Evolutionary conservation across 2,329 filamentous ascomycete species (phyloP), one percentile per base, ranked within the genome.

Genomic region (Clonostachys sp.): DNA sequence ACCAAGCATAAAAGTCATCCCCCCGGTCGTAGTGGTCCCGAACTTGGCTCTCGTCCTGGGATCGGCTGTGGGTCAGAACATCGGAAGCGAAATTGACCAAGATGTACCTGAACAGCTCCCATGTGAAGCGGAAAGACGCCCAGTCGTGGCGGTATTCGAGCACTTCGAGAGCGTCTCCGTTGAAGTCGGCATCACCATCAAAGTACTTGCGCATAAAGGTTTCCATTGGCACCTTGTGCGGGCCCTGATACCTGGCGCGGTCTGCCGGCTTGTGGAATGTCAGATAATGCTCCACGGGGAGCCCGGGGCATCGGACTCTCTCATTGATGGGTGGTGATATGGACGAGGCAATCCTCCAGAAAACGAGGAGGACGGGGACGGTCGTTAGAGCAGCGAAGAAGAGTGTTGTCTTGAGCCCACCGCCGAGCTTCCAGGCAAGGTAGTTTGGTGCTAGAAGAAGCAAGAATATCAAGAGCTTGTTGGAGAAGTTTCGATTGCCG

Each of bases 151-250:
- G 80, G 75, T 94, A 94, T 71, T 97, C 94, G 69, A 97, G 73
- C 42, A 89, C 77, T 63, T 97, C 91, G 53, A 97, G 79, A 60
- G 79, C 82, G 70, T 97, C 94, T 49, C 91, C 91, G 68, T 96
- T 97, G 78, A 96, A 92, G 58, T 96, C 90, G 53, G 96, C 91
- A 49, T 95, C 84, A 50, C 89, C 90, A 63, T 92, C 87, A 70
- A 97, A 95, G 78, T 96, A 97, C 87, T 92, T 95, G 71, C 96
- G 91, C 65, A 95, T 85, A 77, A 97, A 97, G 18, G 90, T 95
- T 75, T 95, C 86, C 77, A 95, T 86, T 47, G 90, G 86, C 51
- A 94, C 90, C 74, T 87, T 91, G 72, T 81, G 87, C 67, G 78
- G 79, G 67, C 89, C 89, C 57, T 80, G 77, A 73, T 90, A 94